These are phyloP conservation scores for Zygosaccharomyces pseudobailii DNA, from an alignment of 1,139 yeast species.

Conservation along the genomic window DNA sequence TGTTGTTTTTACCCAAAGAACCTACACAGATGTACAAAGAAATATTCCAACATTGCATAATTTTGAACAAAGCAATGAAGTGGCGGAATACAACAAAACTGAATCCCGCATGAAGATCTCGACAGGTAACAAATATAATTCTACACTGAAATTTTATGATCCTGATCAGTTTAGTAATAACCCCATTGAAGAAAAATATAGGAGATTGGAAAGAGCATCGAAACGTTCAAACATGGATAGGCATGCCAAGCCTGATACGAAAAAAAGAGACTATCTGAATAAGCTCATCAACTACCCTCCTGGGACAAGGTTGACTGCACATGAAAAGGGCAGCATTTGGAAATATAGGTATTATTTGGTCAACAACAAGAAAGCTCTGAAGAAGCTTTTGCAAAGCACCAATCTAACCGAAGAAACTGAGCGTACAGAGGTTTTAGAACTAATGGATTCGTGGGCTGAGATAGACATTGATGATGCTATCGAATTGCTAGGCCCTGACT, in stretches of 20 bases:
- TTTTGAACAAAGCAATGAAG: conserved; percentile 31
- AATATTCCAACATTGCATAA: conserved; percentile 35
- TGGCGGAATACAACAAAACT: conserved; percentile 21
- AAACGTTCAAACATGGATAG: conserved; percentile 73
- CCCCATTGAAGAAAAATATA: conserved; percentile 83
- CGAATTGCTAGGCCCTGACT: conserved; percentile 76
- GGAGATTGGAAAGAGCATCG: conserved; percentile 70
- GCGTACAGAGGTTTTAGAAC: conserved; percentile 66
- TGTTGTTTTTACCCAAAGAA: conserved; percentile 63
- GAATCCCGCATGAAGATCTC: conserved; percentile 29
- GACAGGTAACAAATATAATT: conserved; percentile 33
- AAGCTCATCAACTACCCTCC: conserved; percentile 73
- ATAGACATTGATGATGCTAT: conserved; percentile 91
- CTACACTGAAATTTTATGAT: conserved; percentile 51
- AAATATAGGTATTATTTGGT: conserved; percentile 82
- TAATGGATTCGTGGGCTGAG: conserved; percentile 59
- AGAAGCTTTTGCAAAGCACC: conserved; percentile 81
- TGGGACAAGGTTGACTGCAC: conserved; percentile 71
- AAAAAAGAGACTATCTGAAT: conserved; percentile 67
- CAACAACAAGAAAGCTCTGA: conserved; percentile 67
- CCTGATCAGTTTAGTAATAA: conserved; percentile 64
- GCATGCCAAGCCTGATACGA: conserved; percentile 85
- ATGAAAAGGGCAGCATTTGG: conserved; percentile 89
- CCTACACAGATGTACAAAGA: conserved; percentile 36
- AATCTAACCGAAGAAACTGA: conserved; percentile 86